These are phyloP conservation scores for Nicotiana paniculata DNA, from an alignment of 257 asterid species.

Conservation along the genomic window DNA sequence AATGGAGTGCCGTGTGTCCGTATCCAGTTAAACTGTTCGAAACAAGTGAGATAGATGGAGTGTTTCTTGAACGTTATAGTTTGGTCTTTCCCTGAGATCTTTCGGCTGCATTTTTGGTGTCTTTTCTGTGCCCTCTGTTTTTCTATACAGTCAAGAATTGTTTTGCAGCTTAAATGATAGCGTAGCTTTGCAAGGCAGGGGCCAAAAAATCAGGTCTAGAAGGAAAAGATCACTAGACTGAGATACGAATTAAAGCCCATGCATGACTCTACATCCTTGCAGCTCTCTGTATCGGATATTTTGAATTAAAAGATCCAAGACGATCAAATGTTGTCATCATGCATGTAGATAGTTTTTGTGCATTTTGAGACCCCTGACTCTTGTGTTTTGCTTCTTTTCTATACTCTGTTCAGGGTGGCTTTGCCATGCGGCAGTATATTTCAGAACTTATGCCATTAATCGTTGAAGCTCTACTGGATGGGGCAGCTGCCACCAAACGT, in stretches of 20 bases:
- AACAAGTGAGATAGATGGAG: not conserved
- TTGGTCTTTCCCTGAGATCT: not conserved
- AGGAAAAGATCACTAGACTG: not conserved
- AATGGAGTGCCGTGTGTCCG: not conserved
- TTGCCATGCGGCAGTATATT: constrained; percentile 94
- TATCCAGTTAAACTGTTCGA: not conserved
- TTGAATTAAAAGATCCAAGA: not conserved
- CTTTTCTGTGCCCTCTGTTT: not conserved
- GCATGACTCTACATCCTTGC: not conserved
- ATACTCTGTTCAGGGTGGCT: constrained; percentile 70
- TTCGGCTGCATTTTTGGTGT: not conserved
- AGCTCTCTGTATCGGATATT: not conserved
- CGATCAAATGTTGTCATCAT: not conserved
- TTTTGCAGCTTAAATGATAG: not conserved
- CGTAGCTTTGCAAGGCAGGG: not conserved
- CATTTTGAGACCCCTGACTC: not conserved
- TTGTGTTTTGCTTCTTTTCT: constrained; percentile 12
- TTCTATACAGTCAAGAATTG: not conserved
- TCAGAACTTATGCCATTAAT: constrained; percentile 95
- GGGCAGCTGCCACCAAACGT: constrained; percentile 93
- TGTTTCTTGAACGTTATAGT: not conserved
- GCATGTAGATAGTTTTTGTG: constrained; percentile 1
- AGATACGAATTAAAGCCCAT: not conserved
- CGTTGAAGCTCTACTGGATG: constrained; percentile 89
- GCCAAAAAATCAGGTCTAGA: not conserved